Conservation (phyloP, 345 rosid genomes). For the Reutealis trisperma region DNA sequence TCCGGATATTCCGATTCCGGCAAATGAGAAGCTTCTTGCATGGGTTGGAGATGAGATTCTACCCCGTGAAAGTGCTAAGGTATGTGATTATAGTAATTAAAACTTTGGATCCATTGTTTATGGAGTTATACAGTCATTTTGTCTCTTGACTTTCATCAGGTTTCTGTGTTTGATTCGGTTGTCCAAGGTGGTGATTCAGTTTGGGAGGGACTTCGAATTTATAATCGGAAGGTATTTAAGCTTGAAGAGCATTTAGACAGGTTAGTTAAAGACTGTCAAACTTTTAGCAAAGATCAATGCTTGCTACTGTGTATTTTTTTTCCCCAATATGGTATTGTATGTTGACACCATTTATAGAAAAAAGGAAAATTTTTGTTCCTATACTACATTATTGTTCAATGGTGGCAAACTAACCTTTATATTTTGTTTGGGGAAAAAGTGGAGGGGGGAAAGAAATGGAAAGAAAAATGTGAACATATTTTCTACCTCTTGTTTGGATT, state of each 20-base stretch:
- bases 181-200: constrained; percentile 95
- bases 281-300: not conserved
- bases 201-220: constrained; percentile 93
- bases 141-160: constrained; percentile 41
- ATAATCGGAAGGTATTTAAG: constrained; percentile 71
- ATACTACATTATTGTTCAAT: not conserved
- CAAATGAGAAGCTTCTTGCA: constrained; percentile 71
- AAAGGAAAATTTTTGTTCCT: no score
- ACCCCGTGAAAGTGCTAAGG: constrained; percentile 83
- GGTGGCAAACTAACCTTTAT: not conserved
- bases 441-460: no score
- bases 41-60: constrained; percentile 91
- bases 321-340: no score
- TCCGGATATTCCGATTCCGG: constrained; percentile 78
- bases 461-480: no score
- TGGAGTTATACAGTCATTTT: not conserved
- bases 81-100: constrained; percentile 24
- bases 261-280: constrained; percentile 34
- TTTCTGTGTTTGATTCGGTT: constrained; percentile 86
- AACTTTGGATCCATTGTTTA: constrained; percentile 10
- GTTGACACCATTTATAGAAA: not conserved
- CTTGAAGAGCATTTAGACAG: constrained; percentile 88
- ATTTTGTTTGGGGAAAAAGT: not conserved
- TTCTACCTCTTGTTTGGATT: no score
- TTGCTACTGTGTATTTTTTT: no score